Base-by-base conservation (phyloP, 345 rosid species). In the Clausena lansium region DNA sequence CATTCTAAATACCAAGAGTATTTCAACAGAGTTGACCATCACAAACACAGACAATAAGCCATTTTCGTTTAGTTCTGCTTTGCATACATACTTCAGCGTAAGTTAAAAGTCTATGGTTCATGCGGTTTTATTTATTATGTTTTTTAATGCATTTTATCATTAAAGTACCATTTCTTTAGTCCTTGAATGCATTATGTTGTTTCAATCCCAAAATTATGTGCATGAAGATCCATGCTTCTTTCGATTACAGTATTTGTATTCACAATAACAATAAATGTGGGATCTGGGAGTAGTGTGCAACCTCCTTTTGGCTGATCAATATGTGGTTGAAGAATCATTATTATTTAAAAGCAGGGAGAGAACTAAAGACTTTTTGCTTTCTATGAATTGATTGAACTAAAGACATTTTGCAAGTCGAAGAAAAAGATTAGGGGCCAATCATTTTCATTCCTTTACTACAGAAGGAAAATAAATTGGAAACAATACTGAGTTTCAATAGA, bases 81-180 rank as follows among this genome's bases (percentile, higher is more conserved):
- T 95, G 82, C 99, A 95, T 80, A 89, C 99, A 38, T 95, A 95
- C 85, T 95, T 95, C 84, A 79, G 90, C 55, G 98, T 93, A 85
- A 62, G 77, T 10, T 50, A n/a, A 62, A 58, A 58, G 39, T 0
- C 19, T 74, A 11, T 28, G 32, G n/a, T 63, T 9, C 7, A 9
- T 24, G 30, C 13, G 0, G 27, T 74, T 33, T n/a, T 32, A 45
- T 55, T 63, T 30, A 45, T 28, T 28, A 30, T 1, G 5, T 45
- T 30, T 39, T 39, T 73, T 27, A 38, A 15, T 2, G 17, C 2
- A 25, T 73, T 36, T 27, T 45, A 45, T 45, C 50, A 45, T 13
- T 45, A 13, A 13, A 45, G 50, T 45, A 45, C 50, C 50, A 11
- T 45, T 13, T 45, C 50, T 45, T 11, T 45, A 45, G 50, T 41